A percentile compares a stretch with the other conserved stretches of the same genome.
These are phyloP conservation scores for Rubus idaeus DNA, from an alignment of 306 rosid genomes.

Conservation along the genomic window DNA sequence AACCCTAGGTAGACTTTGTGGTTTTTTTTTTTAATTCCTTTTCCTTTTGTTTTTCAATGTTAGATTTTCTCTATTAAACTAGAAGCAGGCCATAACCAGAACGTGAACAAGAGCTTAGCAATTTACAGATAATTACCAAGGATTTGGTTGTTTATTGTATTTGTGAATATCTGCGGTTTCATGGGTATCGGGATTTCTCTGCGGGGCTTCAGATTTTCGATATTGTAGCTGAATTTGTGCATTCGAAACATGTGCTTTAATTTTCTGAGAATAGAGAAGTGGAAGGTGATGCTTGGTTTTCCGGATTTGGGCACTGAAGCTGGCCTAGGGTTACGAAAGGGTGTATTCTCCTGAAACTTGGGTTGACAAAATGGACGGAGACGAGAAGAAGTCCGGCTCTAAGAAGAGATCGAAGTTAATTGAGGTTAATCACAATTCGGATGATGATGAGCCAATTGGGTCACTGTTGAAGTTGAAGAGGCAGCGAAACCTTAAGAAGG, in stretches of 20 bases:
- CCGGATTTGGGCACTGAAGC: constrained; percentile 41
- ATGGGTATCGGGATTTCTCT: constrained; percentile 24
- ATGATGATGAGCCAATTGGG: constrained; percentile 84
- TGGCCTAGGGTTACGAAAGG: constrained; percentile 43
- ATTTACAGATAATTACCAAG: constrained; percentile 6
- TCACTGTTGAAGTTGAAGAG: constrained; percentile 65
- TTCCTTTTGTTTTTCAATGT: not conserved
- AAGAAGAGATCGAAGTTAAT: constrained; percentile 61
- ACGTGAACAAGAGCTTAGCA: constrained; percentile 9
- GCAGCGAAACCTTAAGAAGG: constrained; percentile 56
- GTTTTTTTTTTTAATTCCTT: constrained; percentile 9
- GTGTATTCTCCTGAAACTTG: constrained; percentile 31
- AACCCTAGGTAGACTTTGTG: constrained; percentile 34
- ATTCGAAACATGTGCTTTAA: constrained; percentile 37
- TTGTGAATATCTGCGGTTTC: constrained; percentile 19
- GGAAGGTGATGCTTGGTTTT: constrained; percentile 37
- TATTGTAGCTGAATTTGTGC: constrained; percentile 24
- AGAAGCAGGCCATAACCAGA: constrained; percentile 24
- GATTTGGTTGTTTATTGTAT: not conserved
- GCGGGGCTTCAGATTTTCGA: constrained; percentile 18
- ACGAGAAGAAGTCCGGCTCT: constrained; percentile 48
- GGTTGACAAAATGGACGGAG: constrained; percentile 68
- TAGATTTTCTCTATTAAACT: constrained; percentile 24
- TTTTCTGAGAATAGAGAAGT: constrained; percentile 37
- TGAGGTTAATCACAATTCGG: constrained; percentile 55